Base-by-base conservation (phyloP, 345 rosid species). In the Lagerstroemia speciosa region DNA sequence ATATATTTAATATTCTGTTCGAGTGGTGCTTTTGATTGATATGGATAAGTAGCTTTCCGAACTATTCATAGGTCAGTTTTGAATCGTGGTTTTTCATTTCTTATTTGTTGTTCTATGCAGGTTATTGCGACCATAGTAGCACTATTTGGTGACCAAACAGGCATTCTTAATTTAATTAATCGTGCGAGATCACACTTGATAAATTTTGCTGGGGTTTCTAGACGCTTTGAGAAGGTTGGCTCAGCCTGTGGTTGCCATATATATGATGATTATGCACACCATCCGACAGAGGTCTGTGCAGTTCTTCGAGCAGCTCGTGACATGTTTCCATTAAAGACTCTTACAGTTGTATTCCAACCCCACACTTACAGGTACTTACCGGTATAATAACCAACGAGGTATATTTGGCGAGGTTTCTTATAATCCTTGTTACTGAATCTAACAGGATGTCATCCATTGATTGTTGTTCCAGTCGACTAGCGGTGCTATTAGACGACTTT, bases 241-340 rank as follows among this genome's bases (percentile, higher is more conserved):
- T 67, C 67, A 62, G 55, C 67, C 50, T 60, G 67, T 0, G 72
- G 80, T 69, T 76, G 83, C 29, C 57, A 71, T 53, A 52, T 71
- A 66, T 76, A 74, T 7, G 72, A 80, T 41, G 78, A 76, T 63
- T 76, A 57, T 27, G 83, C 83, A 8, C 83, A 80, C 74, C 80
- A 80, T 71, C 83, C 83, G 46, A 76, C 76, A 31, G 83, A 80
- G 72, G 71, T 72, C 24, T 61, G 16, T 46, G 74, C 67, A 22
- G 78, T 71, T 76, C 80, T 79, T 72, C 67, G 74, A 74, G 76
- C 83, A 69, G 78, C 78, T 14, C 64, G 72, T 7, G 75, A 62
- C 40, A 74, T 52, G 63, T 76, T 79, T 45, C 78, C 83, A 12
- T 65, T 43, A 1, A 74, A 57, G 53, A 16, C 68, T 22, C 72